Evolutionary conservation across 2,329 filamentous ascomycete genomes (phyloP), one percentile per base, ranked within the genome.

Genomic region (Torrubiellomyces zombiae): DNA sequence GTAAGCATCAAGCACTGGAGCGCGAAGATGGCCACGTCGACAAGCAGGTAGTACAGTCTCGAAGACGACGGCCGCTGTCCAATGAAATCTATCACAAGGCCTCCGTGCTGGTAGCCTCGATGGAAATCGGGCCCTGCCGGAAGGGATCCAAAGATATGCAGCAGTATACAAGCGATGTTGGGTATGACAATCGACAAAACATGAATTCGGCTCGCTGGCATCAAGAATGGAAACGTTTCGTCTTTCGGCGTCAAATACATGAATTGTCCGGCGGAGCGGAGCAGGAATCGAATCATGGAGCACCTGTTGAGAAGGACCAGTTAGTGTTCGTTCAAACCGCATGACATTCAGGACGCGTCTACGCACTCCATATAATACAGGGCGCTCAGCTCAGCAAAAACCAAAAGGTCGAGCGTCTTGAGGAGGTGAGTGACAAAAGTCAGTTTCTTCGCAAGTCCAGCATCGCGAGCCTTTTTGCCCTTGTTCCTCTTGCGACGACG

Each of bases 361-460:
- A 44, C 63, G 28, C 55, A 77, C 72, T 78, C 73, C 63, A 77
- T 69, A 44, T 76, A 77, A 44, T 78, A 78, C 37, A 77, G 38
- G 21, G 63, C 58, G 39, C 67, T 72, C 28, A 77, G 53, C 51
- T 77, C 69, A 20, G 63, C 65, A 44, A 71, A 73, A 24, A 75
- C 62, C 22, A 75, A 40, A 38, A 64, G 60, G 50, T 78, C 72
- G 30, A 77, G 52, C 32, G 60, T 67, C 38, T 57, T 55, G 36
- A 72, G 62, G 31, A 77, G 53, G 36, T 71, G 61, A 20, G 58
- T 65, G 37, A 74, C 49, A 41, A 75, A 71, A 33, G 66, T 50
- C 28, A 68, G 52, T 55, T 73, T 74, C 47, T 63, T 71, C 29
- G 51, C 47, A 38, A 67, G 47, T 34, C 60, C 45, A 25, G 52